Evolutionary conservation across 2,329 filamentous ascomycete species (phyloP), one percentile per base, ranked within the genome.

Genomic region (Paradendryphiella salina): DNA sequence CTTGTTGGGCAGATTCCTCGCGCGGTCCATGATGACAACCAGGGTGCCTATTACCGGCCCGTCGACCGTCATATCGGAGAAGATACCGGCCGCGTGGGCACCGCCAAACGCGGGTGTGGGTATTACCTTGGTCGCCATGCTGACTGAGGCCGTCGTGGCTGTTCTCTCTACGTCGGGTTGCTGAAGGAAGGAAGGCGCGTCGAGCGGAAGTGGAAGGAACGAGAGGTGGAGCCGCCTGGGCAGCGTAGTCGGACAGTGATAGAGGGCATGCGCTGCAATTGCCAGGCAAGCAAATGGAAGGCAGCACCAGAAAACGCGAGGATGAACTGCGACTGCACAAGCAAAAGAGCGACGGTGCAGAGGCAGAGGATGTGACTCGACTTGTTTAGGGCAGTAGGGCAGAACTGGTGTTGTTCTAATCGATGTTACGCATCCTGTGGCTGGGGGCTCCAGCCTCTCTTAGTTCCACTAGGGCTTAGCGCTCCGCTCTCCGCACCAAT

Each of bases 1-100:
- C 63, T 91, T 80, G 76, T 99, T 99, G 42, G 94, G 94, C 62
- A 99, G 78, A 73, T 99, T 99, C 83, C 96, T 97, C 44, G 92
- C 94, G 62, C 92, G 84, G 77, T 99, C 94, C 67, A 97, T 85
- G 65, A 99, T 87, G 50, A 91, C 83, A 38, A 99, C 90, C 63
- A 99, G 80, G 1, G 92, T 97, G 61, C 94, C 94, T 67, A 99
- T 96, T 53, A 89, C 82, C 3, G 94, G 93, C 1, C 94, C 94
- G 72, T 97, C 93, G 50, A 96, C 84, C 15, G 86, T 89, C 86
- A 96, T 91, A 76, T 96, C 92, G 41, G 92, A 89, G 75, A 89
- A 96, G 72, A 96, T 96, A 69, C 93, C 93, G 4, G 93, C 88
- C 20, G 92, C 90, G 76, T 96, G 92, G 68, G 84, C 83, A 63